Percentiles rank a stretch among this genome's conserved stretches.
These are phyloP conservation scores for Trichoderma arundinaceum DNA, from an alignment of 2,329 filamentous ascomycete genomes.

Conservation along the genomic window DNA sequence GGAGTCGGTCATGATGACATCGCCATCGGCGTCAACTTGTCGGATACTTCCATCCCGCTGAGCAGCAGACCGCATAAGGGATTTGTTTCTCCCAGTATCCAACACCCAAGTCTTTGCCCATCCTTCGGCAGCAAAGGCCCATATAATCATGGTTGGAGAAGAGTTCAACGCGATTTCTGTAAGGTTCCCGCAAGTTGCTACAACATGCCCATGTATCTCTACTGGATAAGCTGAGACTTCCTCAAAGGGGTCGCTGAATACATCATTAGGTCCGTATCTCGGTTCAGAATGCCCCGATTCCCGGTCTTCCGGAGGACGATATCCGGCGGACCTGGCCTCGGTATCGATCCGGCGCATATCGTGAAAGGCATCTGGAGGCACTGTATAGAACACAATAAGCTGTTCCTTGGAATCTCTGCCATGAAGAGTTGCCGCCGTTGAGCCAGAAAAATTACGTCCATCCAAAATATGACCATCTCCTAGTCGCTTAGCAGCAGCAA, in stretches of 20 bases:
- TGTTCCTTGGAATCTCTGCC: constrained; percentile 38
- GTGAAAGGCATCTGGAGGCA: constrained; percentile 63
- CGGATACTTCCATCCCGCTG: constrained; percentile 44
- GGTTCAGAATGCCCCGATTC: constrained; percentile 32
- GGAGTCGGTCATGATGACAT: constrained; percentile 40
- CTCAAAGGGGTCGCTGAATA: constrained; percentile 33
- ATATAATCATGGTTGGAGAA: constrained; percentile 45
- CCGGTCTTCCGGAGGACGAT: constrained; percentile 24
- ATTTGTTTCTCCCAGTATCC: constrained; percentile 36
- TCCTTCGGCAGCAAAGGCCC: constrained; percentile 45
- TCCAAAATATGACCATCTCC: constrained; percentile 26
- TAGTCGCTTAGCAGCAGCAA: constrained; percentile 48
- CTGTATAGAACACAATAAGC: constrained; percentile 62
- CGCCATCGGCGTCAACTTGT: constrained; percentile 41
- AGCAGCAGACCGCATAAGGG: constrained; percentile 35
- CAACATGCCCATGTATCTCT: constrained; percentile 41
- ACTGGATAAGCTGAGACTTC: constrained; percentile 38
- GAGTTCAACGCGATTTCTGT: constrained; percentile 44
- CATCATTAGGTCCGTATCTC: constrained; percentile 35
- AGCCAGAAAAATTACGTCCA: not conserved
- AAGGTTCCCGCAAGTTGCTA: constrained; percentile 43
- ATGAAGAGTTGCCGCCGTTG: not conserved
- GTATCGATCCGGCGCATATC: constrained; percentile 38
- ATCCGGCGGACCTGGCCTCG: constrained; percentile 26
- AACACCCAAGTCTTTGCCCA: constrained; percentile 44